phyloP scores from a whole-genome alignment of 164 flowering plant species.

The Vitis riparia region DNA sequence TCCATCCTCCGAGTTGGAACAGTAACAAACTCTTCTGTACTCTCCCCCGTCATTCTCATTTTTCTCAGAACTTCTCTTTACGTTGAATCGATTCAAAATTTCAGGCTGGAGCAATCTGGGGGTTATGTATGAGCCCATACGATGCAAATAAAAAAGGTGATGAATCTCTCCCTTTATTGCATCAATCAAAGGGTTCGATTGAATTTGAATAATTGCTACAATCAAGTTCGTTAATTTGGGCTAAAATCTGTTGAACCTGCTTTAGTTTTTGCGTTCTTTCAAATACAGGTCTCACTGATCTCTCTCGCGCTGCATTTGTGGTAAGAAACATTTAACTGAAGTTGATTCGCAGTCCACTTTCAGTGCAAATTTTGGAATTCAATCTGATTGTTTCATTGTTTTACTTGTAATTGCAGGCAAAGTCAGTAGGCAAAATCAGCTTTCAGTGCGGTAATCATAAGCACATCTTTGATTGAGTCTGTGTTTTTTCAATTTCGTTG shows the following conservation, averaged over 20 bases:
- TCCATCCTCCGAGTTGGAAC: constrained; percentile 58
- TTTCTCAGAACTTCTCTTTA: too few relatives aligned
- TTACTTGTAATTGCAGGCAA: constrained; percentile 45
- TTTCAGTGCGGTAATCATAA: constrained; percentile 61
- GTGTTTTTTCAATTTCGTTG: not conserved
- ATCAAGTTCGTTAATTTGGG: not conserved
- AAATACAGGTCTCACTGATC: constrained; percentile 54
- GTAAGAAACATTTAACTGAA: constrained; percentile 23
- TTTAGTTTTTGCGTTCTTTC: not conserved
- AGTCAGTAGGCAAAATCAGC: constrained; percentile 43
- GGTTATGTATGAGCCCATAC: constrained; percentile 53
- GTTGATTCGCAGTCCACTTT: not conserved
- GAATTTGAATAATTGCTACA: too few relatives aligned
- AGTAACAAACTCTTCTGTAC: constrained; percentile 22
- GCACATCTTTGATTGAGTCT: not conserved
- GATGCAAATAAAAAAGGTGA: constrained; percentile 59
- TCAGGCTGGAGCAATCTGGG: constrained; percentile 84
- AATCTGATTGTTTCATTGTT: constrained; percentile 3
- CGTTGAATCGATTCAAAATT: not conserved
- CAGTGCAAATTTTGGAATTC: not conserved
- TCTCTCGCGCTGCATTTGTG: constrained; percentile 51
- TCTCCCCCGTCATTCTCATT: too few relatives aligned
- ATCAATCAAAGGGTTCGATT: too few relatives aligned
- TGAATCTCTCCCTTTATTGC: not conserved
- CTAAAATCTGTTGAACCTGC: not conserved